Percentiles rank a stretch among this genome's conserved stretches.
phyloP scores from a whole-genome alignment of 2,329 filamentous ascomycete genomes.

The Aspergillus quadricinctus region DNA sequence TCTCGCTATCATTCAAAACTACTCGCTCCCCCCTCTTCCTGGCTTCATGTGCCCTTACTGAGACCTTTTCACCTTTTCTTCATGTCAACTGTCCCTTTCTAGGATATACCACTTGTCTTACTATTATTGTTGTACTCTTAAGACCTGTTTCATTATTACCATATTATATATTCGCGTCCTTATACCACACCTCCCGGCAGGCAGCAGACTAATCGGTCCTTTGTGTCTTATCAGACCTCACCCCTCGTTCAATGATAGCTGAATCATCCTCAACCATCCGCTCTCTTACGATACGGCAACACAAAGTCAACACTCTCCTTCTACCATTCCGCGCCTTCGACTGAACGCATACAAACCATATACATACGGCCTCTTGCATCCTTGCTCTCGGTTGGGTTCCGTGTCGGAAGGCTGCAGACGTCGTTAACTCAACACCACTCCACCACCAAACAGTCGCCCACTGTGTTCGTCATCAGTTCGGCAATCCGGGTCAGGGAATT shows the following conservation, averaged over 20 bases:
- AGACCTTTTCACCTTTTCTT: background rate
- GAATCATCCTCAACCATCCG: background rate
- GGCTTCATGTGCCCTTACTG: background rate
- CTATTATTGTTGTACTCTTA: background rate
- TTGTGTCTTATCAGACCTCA: conserved; percentile 9
- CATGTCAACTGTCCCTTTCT: background rate
- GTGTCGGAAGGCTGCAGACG: conserved; percentile 7
- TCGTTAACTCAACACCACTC: background rate
- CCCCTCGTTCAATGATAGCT: conserved; percentile 9
- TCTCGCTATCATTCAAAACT: conserved; percentile 2
- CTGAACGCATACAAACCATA: background rate
- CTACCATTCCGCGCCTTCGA: conserved; percentile 3
- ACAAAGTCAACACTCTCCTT: conserved; percentile 1
- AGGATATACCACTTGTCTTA: background rate
- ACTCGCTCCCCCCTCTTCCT: background rate
- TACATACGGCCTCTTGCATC: conserved; percentile 12
- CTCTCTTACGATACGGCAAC: conserved; percentile 1
- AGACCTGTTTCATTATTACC: background rate
- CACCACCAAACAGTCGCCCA: background rate
- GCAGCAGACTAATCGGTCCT: conserved; percentile 11
- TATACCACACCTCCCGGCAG: conserved; percentile 1
- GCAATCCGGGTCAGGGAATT: background rate
- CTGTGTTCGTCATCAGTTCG: background rate
- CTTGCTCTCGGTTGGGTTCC: conserved; percentile 1
- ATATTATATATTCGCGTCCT: background rate